Conservation (phyloP, 139 green algal genomes). For the Coelastrella sp. region DNA sequence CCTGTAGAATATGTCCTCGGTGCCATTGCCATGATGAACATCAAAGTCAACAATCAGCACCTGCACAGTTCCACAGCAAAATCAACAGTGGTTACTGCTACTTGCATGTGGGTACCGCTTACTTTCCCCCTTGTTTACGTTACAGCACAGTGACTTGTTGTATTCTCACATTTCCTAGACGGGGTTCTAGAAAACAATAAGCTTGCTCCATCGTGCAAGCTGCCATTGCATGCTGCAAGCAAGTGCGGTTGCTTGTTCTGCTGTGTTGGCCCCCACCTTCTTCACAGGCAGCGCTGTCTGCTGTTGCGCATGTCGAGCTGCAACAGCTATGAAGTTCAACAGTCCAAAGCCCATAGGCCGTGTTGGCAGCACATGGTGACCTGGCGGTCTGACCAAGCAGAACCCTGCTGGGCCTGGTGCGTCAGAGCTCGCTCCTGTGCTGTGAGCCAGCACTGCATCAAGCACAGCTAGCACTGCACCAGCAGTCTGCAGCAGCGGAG, state of each 20-base stretch:
- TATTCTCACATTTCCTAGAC: no score
- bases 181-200: no score
- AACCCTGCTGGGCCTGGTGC: constrained; percentile 64
- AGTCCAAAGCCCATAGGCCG: constrained; percentile 94
- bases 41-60: constrained; percentile 94
- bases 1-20: constrained; percentile 84
- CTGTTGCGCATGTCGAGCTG: constrained; percentile 71
- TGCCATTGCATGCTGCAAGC: no score
- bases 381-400: constrained; percentile 86
- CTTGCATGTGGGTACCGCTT: no score
- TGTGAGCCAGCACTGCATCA: background rate
- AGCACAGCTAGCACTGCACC: background rate
- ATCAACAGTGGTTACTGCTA: background rate
- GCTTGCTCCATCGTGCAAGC: no score
- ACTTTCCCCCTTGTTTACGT: no score
- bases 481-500: constrained; percentile 28
- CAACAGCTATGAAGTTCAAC: constrained; percentile 82
- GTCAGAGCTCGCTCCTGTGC: background rate
- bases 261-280: constrained; percentile 27
- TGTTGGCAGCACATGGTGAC: constrained; percentile 84
- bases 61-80: constrained; percentile 45
- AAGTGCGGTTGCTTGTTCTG: no score
- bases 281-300: constrained; percentile 35
- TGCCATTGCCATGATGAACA: constrained; percentile 91
- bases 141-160: no score